Conservation (phyloP, 176 grass and related monocot species). For the Phragmites australis region DNA sequence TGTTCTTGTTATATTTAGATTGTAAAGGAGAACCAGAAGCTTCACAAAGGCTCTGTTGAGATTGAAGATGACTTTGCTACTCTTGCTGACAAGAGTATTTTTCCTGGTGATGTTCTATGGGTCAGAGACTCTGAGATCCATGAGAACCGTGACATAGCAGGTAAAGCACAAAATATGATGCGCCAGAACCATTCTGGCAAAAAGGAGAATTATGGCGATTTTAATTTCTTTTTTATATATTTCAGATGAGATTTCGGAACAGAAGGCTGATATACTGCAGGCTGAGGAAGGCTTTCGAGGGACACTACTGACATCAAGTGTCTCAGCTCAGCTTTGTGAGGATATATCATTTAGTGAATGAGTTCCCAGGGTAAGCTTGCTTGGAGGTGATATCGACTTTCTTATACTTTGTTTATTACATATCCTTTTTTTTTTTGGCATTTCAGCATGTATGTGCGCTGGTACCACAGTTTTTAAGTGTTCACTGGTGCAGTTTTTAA, state of each 20-base stretch:
- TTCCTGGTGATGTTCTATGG: constrained; percentile 96
- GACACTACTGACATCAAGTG: constrained; percentile 79
- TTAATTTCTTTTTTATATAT: constrained; percentile 24
- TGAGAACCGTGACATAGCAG: constrained; percentile 97
- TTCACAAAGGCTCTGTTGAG: constrained; percentile 85
- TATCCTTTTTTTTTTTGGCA: background rate
- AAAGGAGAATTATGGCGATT: constrained; percentile 17
- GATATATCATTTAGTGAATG: constrained; percentile 49
- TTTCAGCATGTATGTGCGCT: background rate
- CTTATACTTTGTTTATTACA: constrained; percentile 18
- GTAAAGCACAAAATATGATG: constrained; percentile 44
- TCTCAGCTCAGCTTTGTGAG: constrained; percentile 54
- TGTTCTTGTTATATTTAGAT: constrained; percentile 57
- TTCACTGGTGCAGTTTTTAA: background rate
- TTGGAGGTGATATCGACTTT: constrained; percentile 36
- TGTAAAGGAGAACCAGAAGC: constrained; percentile 98
- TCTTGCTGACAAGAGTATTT: constrained; percentile 89
- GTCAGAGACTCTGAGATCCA: constrained; percentile 81
- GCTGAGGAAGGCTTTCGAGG: constrained; percentile 96
- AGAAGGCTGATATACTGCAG: constrained; percentile 49
- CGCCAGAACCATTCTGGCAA: constrained; percentile 8
- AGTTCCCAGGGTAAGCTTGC: constrained; percentile 31
- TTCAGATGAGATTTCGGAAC: constrained; percentile 87
- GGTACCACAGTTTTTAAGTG: background rate
- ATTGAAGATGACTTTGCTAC: constrained; percentile 87